Percentiles rank a stretch among this genome's conserved stretches.
phyloP scores from a whole-genome alignment of 441 rosid species.

The Dalechampia spathulata region DNA sequence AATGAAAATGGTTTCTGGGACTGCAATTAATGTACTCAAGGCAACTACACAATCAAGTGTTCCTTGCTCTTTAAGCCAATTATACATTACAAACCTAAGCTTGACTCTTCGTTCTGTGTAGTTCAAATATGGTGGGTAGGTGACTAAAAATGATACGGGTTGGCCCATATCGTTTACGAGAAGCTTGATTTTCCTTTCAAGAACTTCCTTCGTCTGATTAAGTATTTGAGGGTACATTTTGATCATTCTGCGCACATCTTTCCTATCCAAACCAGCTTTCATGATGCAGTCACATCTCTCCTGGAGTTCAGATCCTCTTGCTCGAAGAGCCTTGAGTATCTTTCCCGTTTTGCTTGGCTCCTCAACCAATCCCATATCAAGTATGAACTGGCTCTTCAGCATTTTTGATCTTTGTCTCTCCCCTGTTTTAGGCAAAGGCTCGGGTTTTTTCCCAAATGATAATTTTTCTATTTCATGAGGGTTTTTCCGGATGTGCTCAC shows the following conservation, averaged over 20 bases:
- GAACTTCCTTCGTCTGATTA: conserved; percentile 32
- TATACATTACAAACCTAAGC: conserved; percentile 50
- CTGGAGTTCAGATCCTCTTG: conserved; percentile 53
- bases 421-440: conserved; percentile 25
- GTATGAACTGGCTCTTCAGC: conserved; percentile 51
- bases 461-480: conserved; percentile 62
- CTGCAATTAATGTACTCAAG: conserved; percentile 43
- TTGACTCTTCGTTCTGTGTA: conserved; percentile 41
- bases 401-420: conserved; percentile 25
- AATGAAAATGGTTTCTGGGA: conserved; percentile 33
- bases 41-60: conserved; percentile 22
- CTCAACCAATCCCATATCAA: conserved; percentile 47
- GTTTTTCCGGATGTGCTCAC: conserved; percentile 48
- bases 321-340: conserved; percentile 45
- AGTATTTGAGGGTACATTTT: conserved; percentile 49
- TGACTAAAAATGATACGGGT: conserved; percentile 36
- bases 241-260: conserved; percentile 50
- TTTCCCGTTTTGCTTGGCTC: conserved; percentile 31
- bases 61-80: conserved; percentile 56
- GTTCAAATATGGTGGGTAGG: conserved; percentile 50
- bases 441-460: conserved; percentile 37
- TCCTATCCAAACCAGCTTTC: conserved; percentile 45
- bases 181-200: conserved; percentile 49
- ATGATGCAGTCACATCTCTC: conserved; percentile 59
- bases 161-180: conserved; percentile 44